Conservation (phyloP, 2,329 filamentous ascomycete genomes). For the Diaporthe batatas region DNA sequence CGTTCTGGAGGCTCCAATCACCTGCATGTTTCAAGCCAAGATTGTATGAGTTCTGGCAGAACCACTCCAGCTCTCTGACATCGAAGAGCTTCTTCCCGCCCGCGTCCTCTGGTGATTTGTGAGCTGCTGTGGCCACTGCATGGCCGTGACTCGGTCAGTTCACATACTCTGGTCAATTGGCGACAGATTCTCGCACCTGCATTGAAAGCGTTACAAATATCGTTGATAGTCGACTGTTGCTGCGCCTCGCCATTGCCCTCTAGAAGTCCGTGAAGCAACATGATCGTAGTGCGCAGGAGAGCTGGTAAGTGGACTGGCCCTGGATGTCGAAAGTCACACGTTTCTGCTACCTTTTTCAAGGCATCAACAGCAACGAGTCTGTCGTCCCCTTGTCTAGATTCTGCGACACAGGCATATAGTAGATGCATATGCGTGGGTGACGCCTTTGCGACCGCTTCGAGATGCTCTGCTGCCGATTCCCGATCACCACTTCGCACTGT, state of each 20-base stretch:
- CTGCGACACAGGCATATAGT: constrained; percentile 84
- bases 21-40: constrained; percentile 73
- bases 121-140: constrained; percentile 58
- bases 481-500: constrained; percentile 71
- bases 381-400: constrained; percentile 77
- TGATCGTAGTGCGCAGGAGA: constrained; percentile 73
- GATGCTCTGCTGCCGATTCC: constrained; percentile 72
- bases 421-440: constrained; percentile 68
- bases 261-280: constrained; percentile 60
- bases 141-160: constrained; percentile 24
- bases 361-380: constrained; percentile 70
- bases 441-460: constrained; percentile 70
- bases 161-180: neutral
- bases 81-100: constrained; percentile 67
- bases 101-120: constrained; percentile 54
- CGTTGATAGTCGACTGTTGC: constrained; percentile 51
- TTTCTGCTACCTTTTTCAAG: constrained; percentile 71
- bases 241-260: constrained; percentile 48
- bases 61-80: constrained; percentile 81
- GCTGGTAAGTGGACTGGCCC: constrained; percentile 70
- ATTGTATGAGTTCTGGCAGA: constrained; percentile 86
- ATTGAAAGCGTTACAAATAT: constrained; percentile 67
- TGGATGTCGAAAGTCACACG: constrained; percentile 62
- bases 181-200: constrained; percentile 52
- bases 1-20: constrained; percentile 64